Evolutionary conservation across 805 yeast genomes (phyloP), one percentile per base, ranked within the genome.

Genomic region (Candida vaughaniae): DNA sequence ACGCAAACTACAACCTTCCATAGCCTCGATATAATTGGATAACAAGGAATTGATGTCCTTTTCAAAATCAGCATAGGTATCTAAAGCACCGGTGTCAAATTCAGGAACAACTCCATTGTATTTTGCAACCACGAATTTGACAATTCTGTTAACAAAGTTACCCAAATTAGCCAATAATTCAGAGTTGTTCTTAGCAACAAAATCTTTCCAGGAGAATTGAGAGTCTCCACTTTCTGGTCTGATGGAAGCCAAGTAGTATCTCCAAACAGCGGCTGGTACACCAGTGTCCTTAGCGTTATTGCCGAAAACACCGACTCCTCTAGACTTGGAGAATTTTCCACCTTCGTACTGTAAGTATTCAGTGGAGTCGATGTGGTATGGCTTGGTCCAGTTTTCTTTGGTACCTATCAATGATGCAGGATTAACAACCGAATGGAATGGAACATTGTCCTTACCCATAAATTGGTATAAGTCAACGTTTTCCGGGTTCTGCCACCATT

Each of bases 371-470:
- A 93, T 67, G 62, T 90, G 96, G 55, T 88, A 86, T 49, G 90
- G 73, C 78, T 78, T 82, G 42, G 96, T 89, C 98, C 98, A 93
- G 32, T 72, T 55, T 39, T 91, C 91, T 14, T 74, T 65, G 12
- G 99, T 90, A 61, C 98, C 99, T 30, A 93, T 67, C 64, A 82
- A 84, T 18, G 95, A 69, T 29, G 95, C 82, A 42, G 99, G 99
- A 88, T 91, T 93, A 39, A 93, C 95, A 39, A 93, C 99, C 1
- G 96, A 85, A 60, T 93, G 99, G 87, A 93, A 93, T 22, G 98
- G 97, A 53, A 90, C 97, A 58, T 93, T 93, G 65, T 93, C 99
- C 63, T 93, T 93, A 65, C 99, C 99, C 99, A 93, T 93, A 63
- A 93, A 93, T 71, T 93, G 99, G 62, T 86, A 88, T 49, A 93